A percentile compares a stretch with the other conserved stretches of the same genome.
Conservation (phyloP, 805 yeast species). For the Metschnikowia anglica region DNA sequence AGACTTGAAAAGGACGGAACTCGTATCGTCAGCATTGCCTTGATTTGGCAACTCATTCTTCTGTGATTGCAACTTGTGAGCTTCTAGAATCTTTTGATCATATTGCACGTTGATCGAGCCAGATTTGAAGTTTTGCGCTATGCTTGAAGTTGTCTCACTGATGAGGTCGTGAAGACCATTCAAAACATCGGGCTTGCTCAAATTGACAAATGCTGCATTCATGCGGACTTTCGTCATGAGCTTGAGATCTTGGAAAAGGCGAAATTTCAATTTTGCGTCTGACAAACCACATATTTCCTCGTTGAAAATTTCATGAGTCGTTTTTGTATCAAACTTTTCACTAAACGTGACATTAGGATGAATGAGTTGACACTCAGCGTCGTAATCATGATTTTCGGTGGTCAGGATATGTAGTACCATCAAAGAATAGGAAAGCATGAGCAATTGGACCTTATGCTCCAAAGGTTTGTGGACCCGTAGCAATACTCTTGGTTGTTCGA, state of each 20-base stretch:
- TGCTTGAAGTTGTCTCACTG: slow-evolving; percentile 25
- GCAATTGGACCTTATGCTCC: slow-evolving; percentile 24
- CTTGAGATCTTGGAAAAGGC: slow-evolving; percentile 30
- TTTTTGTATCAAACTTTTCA: slow-evolving; percentile 22
- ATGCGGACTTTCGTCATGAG: slow-evolving; percentile 24
- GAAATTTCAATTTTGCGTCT: slow-evolving; percentile 22
- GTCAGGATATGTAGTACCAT: slow-evolving; percentile 36
- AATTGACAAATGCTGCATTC: slow-evolving; percentile 24
- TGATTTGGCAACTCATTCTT: not conserved
- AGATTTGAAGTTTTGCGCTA: slow-evolving; percentile 25
- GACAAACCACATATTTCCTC: slow-evolving; percentile 26
- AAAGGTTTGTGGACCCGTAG: slow-evolving; percentile 23
- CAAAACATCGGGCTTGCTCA: slow-evolving; percentile 31
- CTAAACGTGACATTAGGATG: slow-evolving; percentile 33
- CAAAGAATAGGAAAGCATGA: slow-evolving; percentile 36
- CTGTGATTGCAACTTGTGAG: not conserved
- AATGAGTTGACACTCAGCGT: slow-evolving; percentile 33
- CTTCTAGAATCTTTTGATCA: slow-evolving; percentile 23
- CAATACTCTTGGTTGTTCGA: slow-evolving; percentile 22
- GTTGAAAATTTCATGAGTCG: slow-evolving; percentile 7
- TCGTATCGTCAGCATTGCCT: no score
- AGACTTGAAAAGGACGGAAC: slow-evolving; percentile 19
- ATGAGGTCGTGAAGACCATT: slow-evolving; percentile 33
- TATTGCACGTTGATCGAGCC: slow-evolving; percentile 32
- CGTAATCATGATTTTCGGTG: slow-evolving; percentile 32